Percentiles rank a stretch among this genome's conserved stretches.
phyloP scores from a whole-genome alignment of 352 stramenopile species.

The Paralagenidium karlingii region DNA sequence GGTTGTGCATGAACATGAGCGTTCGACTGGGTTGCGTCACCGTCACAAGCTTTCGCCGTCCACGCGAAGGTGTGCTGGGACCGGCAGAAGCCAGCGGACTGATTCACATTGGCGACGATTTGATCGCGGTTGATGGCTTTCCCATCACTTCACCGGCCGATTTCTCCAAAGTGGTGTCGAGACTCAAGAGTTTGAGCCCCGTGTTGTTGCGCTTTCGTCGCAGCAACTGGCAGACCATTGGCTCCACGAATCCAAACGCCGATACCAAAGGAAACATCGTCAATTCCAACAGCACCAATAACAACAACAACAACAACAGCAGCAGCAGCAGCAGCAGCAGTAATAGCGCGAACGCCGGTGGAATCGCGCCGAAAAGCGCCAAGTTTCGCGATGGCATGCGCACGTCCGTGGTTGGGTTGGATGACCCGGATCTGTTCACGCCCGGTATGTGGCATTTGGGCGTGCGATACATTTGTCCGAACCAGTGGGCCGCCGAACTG shows the following conservation, averaged over 20 bases:
- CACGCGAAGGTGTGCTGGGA: conserved; percentile 55
- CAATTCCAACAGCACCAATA: conserved; percentile 9
- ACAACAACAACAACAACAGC: conserved; percentile 22
- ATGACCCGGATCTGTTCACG: conserved; percentile 66
- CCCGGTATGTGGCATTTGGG: conserved; percentile 76
- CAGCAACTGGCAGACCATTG: conserved; percentile 16
- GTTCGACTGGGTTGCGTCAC: conserved; percentile 66
- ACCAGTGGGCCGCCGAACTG: conserved; percentile 70
- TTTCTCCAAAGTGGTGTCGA: conserved; percentile 68
- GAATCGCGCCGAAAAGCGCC: too few relatives aligned
- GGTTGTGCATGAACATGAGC: conserved; percentile 86
- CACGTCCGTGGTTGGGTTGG: conserved; percentile 45
- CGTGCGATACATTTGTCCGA: conserved; percentile 57
- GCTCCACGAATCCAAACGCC: neutral
- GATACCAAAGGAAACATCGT: neutral
- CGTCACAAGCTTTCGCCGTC: conserved; percentile 72
- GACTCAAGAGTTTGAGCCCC: conserved; percentile 66
- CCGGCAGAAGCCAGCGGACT: conserved; percentile 70
- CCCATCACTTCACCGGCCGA: conserved; percentile 63
- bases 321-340: too few relatives aligned
- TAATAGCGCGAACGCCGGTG: too few relatives aligned
- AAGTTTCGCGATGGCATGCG: conserved; percentile 51
- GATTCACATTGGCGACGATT: conserved; percentile 63
- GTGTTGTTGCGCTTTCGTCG: conserved; percentile 73
- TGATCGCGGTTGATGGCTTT: conserved; percentile 74